These are phyloP conservation scores for Adansonia madagascariensis DNA, from an alignment of 441 rosid species.

Conservation along the genomic window DNA sequence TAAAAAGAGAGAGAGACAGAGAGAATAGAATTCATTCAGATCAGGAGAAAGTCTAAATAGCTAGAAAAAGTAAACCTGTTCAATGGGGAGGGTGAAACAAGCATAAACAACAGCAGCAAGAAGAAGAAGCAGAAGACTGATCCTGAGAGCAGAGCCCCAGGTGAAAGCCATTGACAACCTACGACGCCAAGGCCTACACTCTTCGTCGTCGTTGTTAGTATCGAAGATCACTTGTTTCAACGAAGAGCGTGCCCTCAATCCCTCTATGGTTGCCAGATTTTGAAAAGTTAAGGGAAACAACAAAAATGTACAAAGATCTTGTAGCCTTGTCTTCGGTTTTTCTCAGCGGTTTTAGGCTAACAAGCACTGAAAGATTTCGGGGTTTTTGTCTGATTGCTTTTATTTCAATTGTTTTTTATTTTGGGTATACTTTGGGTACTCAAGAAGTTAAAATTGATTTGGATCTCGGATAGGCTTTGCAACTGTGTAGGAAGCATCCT, in stretches of 20 bases:
- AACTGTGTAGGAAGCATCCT: slow-evolving; percentile 20
- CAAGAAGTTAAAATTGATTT: neutral
- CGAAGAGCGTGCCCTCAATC: slow-evolving; percentile 61
- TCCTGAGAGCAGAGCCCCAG: slow-evolving; percentile 74
- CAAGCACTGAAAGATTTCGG: neutral
- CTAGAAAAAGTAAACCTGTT: slow-evolving; percentile 56
- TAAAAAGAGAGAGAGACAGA: neutral
- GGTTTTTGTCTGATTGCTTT: slow-evolving; percentile 14
- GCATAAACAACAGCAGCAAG: slow-evolving; percentile 70
- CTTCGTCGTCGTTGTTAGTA: slow-evolving; percentile 44
- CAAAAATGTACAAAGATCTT: slow-evolving; percentile 14
- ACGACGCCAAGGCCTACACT: slow-evolving; percentile 61
- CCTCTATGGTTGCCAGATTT: slow-evolving; percentile 63
- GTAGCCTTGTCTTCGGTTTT: neutral
- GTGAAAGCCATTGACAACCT: slow-evolving; percentile 76
- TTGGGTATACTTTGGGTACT: neutral
- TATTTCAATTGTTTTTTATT: neutral
- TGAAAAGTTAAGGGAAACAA: slow-evolving; percentile 21
- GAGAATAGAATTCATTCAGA: neutral
- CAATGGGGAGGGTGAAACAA: slow-evolving; percentile 86
- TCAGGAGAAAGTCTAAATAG: slow-evolving; percentile 9
- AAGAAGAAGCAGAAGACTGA: slow-evolving; percentile 67
- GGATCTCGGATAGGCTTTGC: slow-evolving; percentile 3
- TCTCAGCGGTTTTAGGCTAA: neutral
- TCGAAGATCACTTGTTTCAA: slow-evolving; percentile 47